These are phyloP conservation scores for Apiospora kogelbergensis DNA, from an alignment of 2,329 filamentous ascomycete genomes.

Conservation along the genomic window DNA sequence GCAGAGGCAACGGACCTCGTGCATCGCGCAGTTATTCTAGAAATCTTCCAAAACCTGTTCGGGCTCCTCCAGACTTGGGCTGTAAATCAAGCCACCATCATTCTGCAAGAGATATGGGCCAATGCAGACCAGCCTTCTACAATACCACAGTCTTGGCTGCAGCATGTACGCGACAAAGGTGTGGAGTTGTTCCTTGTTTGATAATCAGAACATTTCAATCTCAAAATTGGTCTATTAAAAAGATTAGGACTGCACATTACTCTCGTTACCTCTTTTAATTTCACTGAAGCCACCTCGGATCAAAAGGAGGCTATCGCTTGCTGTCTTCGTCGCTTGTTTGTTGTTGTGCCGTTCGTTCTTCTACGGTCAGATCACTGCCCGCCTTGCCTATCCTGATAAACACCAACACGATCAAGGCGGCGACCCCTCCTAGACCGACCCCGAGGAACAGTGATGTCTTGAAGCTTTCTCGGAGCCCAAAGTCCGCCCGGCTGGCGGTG, in stretches of 20 bases:
- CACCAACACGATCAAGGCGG: conserved; percentile 34
- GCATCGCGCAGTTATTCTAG: conserved; percentile 5
- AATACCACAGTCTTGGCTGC: not conserved
- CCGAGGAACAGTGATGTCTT: conserved; percentile 65
- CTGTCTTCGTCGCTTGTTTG: not conserved
- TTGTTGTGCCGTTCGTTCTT: conserved; percentile 40
- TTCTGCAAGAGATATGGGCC: conserved; percentile 5
- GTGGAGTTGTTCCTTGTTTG: conserved; percentile 18
- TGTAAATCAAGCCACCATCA: not conserved
- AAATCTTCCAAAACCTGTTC: not conserved
- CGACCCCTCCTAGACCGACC: conserved; percentile 41
- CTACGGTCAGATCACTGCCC: conserved; percentile 55
- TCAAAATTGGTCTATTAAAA: not conserved
- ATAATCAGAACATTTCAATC: not conserved
- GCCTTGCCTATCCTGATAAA: conserved; percentile 55
- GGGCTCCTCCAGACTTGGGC: conserved; percentile 4
- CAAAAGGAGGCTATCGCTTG: not conserved
- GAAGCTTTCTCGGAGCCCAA: conserved; percentile 52
- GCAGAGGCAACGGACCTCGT: conserved; percentile 13
- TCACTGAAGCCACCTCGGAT: not conserved
- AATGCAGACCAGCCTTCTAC: not conserved
- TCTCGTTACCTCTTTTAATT: not conserved
- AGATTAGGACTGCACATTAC: conserved; percentile 1
- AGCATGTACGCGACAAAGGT: conserved; percentile 12
- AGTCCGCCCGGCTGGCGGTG: conserved; percentile 40